Base-by-base conservation (phyloP, 2,329 filamentous ascomycete species). In the Didymella sp. region DNA sequence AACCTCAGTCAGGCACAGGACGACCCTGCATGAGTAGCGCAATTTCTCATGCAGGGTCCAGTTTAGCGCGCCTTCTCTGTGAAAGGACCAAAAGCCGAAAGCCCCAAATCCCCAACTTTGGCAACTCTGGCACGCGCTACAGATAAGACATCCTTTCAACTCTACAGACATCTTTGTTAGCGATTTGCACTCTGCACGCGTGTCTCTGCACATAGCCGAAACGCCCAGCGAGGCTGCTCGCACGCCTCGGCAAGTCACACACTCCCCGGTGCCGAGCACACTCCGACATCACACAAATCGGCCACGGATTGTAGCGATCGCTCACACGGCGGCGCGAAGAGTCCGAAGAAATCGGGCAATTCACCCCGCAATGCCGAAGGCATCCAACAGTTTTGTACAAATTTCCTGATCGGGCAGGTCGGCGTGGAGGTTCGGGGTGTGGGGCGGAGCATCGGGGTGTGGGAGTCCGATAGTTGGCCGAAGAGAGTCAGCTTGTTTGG, bases 281-380 rank as follows among this genome's bases (percentile, higher is more conserved):
- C 37, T 37, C 54, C 48, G 54, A 42, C 24, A 21, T 41, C n/a
- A 25, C 31, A 46, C 40, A 50, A 44, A 22, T 52, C 48, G 48
- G 48, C 48, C 28, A 45, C 37, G 33, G 19, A 5, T 22, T 24
- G 51, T 21, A 40, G 24, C 9, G 13, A 28, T 49, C 48, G 54
- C 54, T 19, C 43, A 37, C 6, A 30, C 54, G 43, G 54, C 37
- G 48, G 24, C 7, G 21, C 30, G 33, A 40, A 48, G 38, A 33
- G 43, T 33, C 38, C 54, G 54, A 57, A 40, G n/a, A 13, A 44
- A 44, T 52, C 54, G 54, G 54, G 54, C 54, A 57, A 49, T 22
- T n/a, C 48, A 48, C 48, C 43, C 54, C 54, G 54, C 54, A 57
- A 57, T 57, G 54, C 54, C 54, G 54, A 58, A 42, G 31, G 50